Conservation (phyloP, 441 rosid species). For the Breynia disticha region DNA sequence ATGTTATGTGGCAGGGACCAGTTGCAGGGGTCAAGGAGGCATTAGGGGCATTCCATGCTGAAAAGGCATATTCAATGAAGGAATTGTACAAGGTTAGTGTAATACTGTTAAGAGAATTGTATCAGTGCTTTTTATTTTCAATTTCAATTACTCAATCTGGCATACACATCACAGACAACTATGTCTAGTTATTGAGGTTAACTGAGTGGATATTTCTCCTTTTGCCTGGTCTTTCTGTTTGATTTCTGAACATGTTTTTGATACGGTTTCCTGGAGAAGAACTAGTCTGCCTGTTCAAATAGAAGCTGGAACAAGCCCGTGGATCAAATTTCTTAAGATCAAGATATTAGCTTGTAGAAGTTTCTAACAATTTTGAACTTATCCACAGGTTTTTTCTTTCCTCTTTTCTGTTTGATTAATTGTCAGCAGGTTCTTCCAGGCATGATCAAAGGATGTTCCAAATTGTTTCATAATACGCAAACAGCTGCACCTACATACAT, state of each 20-base stretch:
- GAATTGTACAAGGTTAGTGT: constrained; percentile 49
- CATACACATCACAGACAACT: background rate
- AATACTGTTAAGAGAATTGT: constrained; percentile 5
- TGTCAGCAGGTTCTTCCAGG: constrained; percentile 68
- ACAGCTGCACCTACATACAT: constrained; percentile 55
- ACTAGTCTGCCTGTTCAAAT: background rate
- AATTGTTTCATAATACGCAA: constrained; percentile 65
- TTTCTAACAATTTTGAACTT: no score
- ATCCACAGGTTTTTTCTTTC: background rate
- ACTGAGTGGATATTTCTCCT: no score
- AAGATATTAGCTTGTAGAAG: no score
- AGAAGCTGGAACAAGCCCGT: background rate
- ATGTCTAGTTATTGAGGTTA: background rate
- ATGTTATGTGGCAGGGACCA: constrained; percentile 82
- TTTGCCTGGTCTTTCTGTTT: no score
- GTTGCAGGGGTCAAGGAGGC: constrained; percentile 87
- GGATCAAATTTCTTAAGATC: background rate
- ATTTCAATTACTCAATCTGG: background rate
- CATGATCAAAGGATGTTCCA: constrained; percentile 60
- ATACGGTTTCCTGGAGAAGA: background rate
- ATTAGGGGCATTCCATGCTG: constrained; percentile 68
- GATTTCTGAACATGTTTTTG: background rate
- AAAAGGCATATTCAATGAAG: constrained; percentile 71
- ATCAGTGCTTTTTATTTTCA: background rate
- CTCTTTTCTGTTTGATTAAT: constrained; percentile 13